Evolutionary conservation across 2,329 filamentous ascomycete genomes (phyloP).

Genomic region (Madurella mycetomatis): DNA sequence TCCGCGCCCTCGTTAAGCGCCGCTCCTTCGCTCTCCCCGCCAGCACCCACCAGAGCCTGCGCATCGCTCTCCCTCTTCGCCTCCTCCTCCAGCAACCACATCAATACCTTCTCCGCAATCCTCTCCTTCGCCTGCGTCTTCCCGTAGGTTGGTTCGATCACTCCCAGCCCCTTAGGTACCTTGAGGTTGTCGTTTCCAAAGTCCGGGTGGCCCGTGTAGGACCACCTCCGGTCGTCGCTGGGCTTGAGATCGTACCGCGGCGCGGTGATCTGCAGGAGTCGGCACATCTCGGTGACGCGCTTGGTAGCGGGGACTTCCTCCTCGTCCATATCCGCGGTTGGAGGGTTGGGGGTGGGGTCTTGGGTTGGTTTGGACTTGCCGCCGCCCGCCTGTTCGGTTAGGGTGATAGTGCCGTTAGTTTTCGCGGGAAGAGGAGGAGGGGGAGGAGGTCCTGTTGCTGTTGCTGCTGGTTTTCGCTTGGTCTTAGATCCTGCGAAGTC

Average conservation of each 20-base stretch:
- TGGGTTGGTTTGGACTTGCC: no score
- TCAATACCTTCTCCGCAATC: constrained; percentile 39
- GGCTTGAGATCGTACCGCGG: constrained; percentile 34
- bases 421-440: background rate
- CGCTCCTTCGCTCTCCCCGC: background rate
- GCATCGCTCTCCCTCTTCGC: constrained; percentile 23
- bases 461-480: background rate
- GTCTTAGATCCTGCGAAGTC: constrained; percentile 13
- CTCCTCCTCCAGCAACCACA: constrained; percentile 30
- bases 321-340: constrained; percentile 3
- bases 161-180: constrained; percentile 32
- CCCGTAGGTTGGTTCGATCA: constrained; percentile 33
- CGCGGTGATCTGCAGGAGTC: constrained; percentile 28
- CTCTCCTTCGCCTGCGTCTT: constrained; percentile 35
- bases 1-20: background rate
- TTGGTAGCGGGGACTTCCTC: constrained; percentile 17
- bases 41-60: constrained; percentile 8
- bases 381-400: no score
- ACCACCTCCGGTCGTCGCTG: constrained; percentile 19
- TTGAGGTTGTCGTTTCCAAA: constrained; percentile 30
- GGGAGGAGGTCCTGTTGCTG: background rate
- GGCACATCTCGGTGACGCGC: constrained; percentile 33
- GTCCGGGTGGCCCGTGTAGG: constrained; percentile 36
- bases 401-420: background rate
- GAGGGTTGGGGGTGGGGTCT: no score